These are phyloP conservation scores for Fusarium duplospermum DNA, from an alignment of 2,329 filamentous ascomycete genomes.

Conservation along the genomic window DNA sequence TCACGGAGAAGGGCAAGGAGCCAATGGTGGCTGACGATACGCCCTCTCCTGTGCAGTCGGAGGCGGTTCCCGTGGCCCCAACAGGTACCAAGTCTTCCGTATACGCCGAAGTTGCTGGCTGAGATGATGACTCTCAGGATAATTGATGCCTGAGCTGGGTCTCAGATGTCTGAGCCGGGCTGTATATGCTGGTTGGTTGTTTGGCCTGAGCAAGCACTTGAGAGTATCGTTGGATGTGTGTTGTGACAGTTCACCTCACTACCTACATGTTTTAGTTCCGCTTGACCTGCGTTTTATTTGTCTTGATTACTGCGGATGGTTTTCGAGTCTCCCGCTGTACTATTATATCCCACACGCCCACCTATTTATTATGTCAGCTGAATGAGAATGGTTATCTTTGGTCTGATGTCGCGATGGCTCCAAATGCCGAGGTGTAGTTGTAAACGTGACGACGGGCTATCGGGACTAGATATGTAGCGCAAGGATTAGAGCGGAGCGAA, in stretches of 20 bases:
- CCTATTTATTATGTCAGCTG: constrained; percentile 16
- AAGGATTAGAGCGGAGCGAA: constrained; percentile 9
- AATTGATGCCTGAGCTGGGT: background rate
- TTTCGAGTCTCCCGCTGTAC: constrained; percentile 10
- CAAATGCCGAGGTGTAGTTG: background rate
- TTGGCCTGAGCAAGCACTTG: constrained; percentile 8
- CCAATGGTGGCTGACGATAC: constrained; percentile 17
- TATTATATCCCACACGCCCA: constrained; percentile 29
- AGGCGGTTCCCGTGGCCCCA: constrained; percentile 11
- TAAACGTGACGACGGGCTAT: background rate
- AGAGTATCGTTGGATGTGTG: constrained; percentile 6
- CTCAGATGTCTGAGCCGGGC: background rate
- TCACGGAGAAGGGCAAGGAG: constrained; percentile 46
- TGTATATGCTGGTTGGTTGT: background rate
- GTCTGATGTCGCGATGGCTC: background rate
- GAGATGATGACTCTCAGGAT: background rate
- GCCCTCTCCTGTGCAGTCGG: constrained; percentile 17
- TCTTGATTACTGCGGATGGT: constrained; percentile 9
- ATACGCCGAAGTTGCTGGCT: constrained; percentile 32
- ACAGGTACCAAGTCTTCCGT: constrained; percentile 27
- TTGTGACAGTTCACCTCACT: background rate
- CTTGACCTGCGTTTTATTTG: background rate
- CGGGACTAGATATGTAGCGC: background rate
- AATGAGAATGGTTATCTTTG: constrained; percentile 17
- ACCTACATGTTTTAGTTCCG: background rate